phyloP scores from a whole-genome alignment of 2,329 filamentous ascomycete species.

The Hawksworthiomyces lignivorus region DNA sequence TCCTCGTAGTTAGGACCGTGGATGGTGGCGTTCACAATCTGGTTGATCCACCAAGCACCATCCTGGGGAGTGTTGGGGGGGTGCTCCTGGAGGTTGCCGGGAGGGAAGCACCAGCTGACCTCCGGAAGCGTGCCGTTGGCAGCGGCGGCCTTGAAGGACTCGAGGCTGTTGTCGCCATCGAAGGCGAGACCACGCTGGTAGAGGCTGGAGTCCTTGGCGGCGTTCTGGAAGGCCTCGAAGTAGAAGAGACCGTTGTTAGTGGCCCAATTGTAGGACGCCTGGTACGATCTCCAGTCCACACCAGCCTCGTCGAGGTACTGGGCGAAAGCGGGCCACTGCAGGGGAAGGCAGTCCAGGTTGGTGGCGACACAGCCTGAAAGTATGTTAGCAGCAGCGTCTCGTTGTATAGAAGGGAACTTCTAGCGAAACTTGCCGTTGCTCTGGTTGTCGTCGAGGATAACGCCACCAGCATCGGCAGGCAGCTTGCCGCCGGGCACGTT shows the following conservation, averaged over 20 bases:
- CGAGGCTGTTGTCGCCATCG: slow-evolving; percentile 30
- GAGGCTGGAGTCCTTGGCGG: slow-evolving; percentile 30
- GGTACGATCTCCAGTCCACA: slow-evolving; percentile 43
- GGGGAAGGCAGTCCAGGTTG: slow-evolving; percentile 42
- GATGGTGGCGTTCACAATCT: slow-evolving; percentile 42
- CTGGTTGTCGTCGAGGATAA: slow-evolving; percentile 41
- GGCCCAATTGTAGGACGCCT: slow-evolving; percentile 40
- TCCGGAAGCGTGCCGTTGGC: slow-evolving; percentile 43
- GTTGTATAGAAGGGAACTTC: no score
- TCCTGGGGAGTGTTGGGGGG: slow-evolving; percentile 45
- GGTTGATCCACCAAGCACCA: slow-evolving; percentile 47
- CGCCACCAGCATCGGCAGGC: slow-evolving; percentile 26
- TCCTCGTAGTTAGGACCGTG: slow-evolving; percentile 39
- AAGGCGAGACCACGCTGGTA: slow-evolving; percentile 39
- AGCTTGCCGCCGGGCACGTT: slow-evolving; percentile 38
- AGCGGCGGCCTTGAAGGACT: slow-evolving; percentile 42
- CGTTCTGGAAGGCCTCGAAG: slow-evolving; percentile 44
- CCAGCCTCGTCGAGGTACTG: slow-evolving; percentile 40
- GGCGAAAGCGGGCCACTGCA: slow-evolving; percentile 45
- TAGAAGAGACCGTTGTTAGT: slow-evolving; percentile 47
- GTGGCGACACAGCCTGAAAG: slow-evolving; percentile 33
- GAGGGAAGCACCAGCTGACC: slow-evolving; percentile 44
- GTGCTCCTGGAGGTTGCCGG: slow-evolving; percentile 44
- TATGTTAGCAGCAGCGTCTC: no score
- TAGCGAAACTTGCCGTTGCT: no score